Percentiles rank a stretch among this genome's conserved stretches.
These are phyloP conservation scores for Talaromyces liani DNA, from an alignment of 495 filamentous ascomycete species.

Conservation along the genomic window DNA sequence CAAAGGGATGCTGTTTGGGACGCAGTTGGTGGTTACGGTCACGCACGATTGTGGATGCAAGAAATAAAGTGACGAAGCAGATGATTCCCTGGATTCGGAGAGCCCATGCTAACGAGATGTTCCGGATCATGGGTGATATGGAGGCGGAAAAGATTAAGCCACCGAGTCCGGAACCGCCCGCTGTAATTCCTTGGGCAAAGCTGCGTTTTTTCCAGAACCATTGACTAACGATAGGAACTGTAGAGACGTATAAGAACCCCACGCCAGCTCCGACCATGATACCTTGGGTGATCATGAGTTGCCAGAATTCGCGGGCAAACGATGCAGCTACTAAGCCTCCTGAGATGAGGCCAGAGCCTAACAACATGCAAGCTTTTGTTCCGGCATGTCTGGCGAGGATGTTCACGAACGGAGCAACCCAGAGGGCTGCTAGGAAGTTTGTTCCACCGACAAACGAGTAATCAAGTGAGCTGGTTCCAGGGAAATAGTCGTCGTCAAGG, in stretches of 20 bases:
- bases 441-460: constrained; percentile 68
- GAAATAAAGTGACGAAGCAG: constrained; percentile 48
- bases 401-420: constrained; percentile 54
- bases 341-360: constrained; percentile 48
- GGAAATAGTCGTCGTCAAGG: constrained; percentile 46
- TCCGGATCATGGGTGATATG: constrained; percentile 36
- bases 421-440: constrained; percentile 48
- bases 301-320: constrained; percentile 56
- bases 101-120: constrained; percentile 53
- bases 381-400: constrained; percentile 41
- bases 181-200: constrained; percentile 60
- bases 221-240: constrained; percentile 53
- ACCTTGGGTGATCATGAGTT: constrained; percentile 65
- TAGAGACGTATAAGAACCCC: constrained; percentile 64
- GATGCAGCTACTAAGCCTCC: constrained; percentile 52
- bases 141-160: constrained; percentile 48
- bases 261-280: constrained; percentile 63
- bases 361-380: constrained; percentile 41
- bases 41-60: constrained; percentile 52
- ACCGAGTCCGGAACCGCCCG: constrained; percentile 60
- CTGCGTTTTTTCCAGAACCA: constrained; percentile 64
- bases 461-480: constrained; percentile 42
- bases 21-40: constrained; percentile 54
- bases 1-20: constrained; percentile 7
- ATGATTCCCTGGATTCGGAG: constrained; percentile 60